phyloP scores from a whole-genome alignment of 2,329 filamentous ascomycete species.

The Verticillium albo-atrum region DNA sequence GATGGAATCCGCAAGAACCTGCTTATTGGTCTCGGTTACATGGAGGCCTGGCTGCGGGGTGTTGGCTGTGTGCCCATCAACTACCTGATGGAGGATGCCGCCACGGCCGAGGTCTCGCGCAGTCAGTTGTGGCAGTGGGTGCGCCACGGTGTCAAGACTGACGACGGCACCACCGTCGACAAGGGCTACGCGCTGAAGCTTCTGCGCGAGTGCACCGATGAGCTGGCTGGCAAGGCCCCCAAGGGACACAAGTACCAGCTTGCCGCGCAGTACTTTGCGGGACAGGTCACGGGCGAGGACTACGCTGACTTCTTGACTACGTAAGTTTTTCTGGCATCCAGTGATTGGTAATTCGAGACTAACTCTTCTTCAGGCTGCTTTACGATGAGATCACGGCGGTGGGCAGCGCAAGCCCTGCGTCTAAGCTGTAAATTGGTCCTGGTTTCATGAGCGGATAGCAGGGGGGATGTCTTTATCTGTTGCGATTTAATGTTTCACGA shows the following conservation, averaged over 20 bases:
- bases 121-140: constrained; percentile 98
- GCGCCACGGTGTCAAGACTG: constrained; percentile 66
- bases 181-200: constrained; percentile 86
- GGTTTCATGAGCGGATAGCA: not conserved
- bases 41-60: constrained; percentile 96
- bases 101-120: constrained; percentile 92
- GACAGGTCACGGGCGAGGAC: constrained; percentile 93
- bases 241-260: constrained; percentile 90
- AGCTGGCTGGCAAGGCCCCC: constrained; percentile 67
- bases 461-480: not conserved
- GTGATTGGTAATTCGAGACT: constrained; percentile 11
- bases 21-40: constrained; percentile 93
- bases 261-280: constrained; percentile 87
- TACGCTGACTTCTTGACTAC: constrained; percentile 93
- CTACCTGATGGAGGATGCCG: constrained; percentile 97
- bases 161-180: constrained; percentile 87
- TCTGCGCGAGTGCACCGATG: constrained; percentile 78
- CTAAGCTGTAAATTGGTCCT: constrained; percentile 52
- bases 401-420: constrained; percentile 54
- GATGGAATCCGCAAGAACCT: constrained; percentile 96
- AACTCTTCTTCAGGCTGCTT: constrained; percentile 53
- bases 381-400: constrained; percentile 85
- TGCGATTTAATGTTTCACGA: not conserved
- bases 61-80: constrained; percentile 97
- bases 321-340: constrained; percentile 42